A percentile compares a stretch with the other conserved stretches of the same genome.
Evolutionary conservation across 257 asterid genomes (phyloP).

Genomic region (Jaltomata sinuosa): DNA sequence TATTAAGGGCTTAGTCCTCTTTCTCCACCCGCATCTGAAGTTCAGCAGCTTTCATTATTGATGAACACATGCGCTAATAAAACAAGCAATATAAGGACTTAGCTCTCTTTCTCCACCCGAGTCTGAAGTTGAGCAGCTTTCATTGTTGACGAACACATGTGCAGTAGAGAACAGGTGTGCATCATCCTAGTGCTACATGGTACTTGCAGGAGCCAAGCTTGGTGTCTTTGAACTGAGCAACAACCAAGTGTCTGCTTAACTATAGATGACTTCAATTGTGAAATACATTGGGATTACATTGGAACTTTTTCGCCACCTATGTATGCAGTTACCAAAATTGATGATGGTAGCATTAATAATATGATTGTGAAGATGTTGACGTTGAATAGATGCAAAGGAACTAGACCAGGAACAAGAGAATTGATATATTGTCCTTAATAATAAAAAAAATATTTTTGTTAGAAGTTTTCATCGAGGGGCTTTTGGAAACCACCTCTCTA

Average conservation of each 20-base stretch:
- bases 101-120: background rate
- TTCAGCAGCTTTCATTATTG: background rate
- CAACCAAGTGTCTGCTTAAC: background rate
- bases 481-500: too few species aligned
- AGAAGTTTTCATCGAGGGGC: too few species aligned
- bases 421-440: background rate
- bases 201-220: background rate
- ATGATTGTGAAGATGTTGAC: background rate
- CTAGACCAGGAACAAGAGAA: background rate
- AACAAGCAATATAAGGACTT: background rate
- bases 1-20: background rate
- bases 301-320: background rate
- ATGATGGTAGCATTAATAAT: background rate
- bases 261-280: background rate
- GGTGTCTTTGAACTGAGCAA: background rate
- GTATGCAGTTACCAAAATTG: background rate
- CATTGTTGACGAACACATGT: background rate
- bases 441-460: background rate
- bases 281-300: background rate
- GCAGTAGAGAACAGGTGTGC: background rate
- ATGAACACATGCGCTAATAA: background rate
- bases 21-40: background rate
- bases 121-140: background rate
- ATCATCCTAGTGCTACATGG: background rate
- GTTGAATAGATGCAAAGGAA: background rate